Base-by-base conservation (phyloP, 257 asterid species). In the Scutellaria baicalensis region DNA sequence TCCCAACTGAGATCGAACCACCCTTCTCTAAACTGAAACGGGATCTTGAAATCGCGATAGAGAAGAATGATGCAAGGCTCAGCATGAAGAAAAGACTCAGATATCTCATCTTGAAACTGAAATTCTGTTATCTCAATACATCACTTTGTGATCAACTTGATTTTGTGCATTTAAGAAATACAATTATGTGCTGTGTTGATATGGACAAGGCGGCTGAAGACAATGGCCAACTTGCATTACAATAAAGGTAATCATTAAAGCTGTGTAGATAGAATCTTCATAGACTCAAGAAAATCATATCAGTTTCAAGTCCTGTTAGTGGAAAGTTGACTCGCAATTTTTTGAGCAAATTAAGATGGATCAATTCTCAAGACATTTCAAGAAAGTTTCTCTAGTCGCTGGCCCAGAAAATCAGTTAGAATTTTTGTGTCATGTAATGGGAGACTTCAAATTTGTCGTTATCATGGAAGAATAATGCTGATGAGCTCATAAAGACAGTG, bases 1-100 rank as follows among this genome's bases (percentile, higher is more conserved):
- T 78, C 36, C 64, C 79, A n/a, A 81, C 91, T 0, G 91, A 82
- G 11, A 88, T 56, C n/a, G 85, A 79, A 12, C 59, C 71, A 13
- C 86, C 95, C n/a, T 76, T 77, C 40, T 45, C 9, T 17, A 85
- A 39, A 16, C 27, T 44, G 7, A 27, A 13, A 18, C 52, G 75
- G 6, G 76, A 45, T 58, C 52, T 73, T 40, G 91, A 77, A 61
- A 70, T 50, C 10, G 83, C 49, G 8, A 44, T 1, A 20, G 72
- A 66, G 35, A 63, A 51, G 20, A 31, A 59, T 18, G 66, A 50
- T 12, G 56, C 17, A 8, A 80, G 14, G 59, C 23, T 10, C 8
- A 80, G 21, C 1, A 77, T 4, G 2, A 78, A 6, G 55, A 10
- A 66, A 47, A 35, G 38, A 49, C 66, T 45, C 56, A 45, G 55